Evolutionary conservation across 345 rosid genomes (phyloP).

Genomic region (Chamaenerion angustifolium): DNA sequence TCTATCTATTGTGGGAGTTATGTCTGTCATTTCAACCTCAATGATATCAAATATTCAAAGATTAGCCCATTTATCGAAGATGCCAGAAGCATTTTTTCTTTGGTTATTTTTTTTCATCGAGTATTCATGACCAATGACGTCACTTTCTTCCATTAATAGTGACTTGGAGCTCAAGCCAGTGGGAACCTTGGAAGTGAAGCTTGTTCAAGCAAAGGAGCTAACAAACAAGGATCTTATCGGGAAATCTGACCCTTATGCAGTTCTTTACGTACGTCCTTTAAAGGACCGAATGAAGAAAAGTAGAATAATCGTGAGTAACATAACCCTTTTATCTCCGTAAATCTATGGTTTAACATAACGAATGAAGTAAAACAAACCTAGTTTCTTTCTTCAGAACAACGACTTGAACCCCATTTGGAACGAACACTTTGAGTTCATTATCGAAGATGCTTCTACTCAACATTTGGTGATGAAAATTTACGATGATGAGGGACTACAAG

Average conservation of each 20-base stretch:
- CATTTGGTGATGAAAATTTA: slow-evolving; percentile 75
- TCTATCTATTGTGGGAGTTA: too few relatives aligned
- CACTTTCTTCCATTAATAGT: slow-evolving; percentile 37
- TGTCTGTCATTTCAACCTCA: too few relatives aligned
- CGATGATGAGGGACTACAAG: slow-evolving; percentile 92
- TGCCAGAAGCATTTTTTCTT: too few relatives aligned
- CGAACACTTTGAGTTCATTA: slow-evolving; percentile 80
- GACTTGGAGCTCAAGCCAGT: slow-evolving; percentile 88
- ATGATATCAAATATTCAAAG: too few relatives aligned
- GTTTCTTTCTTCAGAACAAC: slow-evolving; percentile 46
- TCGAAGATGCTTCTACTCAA: slow-evolving; percentile 86
- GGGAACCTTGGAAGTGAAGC: slow-evolving; percentile 91
- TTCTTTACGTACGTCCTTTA: slow-evolving; percentile 65
- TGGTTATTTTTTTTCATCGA: neutral
- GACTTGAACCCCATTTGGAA: slow-evolving; percentile 97
- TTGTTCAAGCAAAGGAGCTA: slow-evolving; percentile 85
- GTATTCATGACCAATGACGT: neutral
- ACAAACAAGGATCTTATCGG: slow-evolving; percentile 93
- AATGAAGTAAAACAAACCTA: neutral
- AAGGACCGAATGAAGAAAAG: slow-evolving; percentile 65
- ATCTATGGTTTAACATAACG: neutral
- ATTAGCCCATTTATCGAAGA: too few relatives aligned
- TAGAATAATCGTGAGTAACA: slow-evolving; percentile 59
- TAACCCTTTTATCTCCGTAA: slow-evolving; percentile 1
- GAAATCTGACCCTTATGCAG: slow-evolving; percentile 95